phyloP scores from a whole-genome alignment of 2,329 filamentous ascomycete species.

The Malbranchea zuffiana region DNA sequence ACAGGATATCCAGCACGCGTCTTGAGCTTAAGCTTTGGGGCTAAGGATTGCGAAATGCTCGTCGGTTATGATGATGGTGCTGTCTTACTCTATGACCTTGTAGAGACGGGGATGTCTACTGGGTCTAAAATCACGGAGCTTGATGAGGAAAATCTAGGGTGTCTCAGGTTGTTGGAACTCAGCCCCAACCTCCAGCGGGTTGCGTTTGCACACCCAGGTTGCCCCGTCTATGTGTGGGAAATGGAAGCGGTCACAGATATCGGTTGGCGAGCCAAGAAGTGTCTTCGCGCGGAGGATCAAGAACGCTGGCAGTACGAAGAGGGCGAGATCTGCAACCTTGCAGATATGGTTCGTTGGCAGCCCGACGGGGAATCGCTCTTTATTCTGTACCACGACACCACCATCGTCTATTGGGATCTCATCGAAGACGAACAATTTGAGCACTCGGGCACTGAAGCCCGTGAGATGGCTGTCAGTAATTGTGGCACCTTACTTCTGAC shows the following conservation, averaged over 20 bases:
- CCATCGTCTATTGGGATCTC: slow-evolving; percentile 10
- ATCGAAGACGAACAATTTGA: slow-evolving; percentile 5
- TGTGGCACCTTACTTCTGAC: slow-evolving; percentile 21
- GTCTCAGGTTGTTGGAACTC: slow-evolving; percentile 14
- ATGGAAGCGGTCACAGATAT: slow-evolving; percentile 2
- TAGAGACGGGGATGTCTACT: no score
- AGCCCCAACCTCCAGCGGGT: slow-evolving; percentile 14
- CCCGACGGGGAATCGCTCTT: slow-evolving; percentile 5
- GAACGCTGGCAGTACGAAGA: neutral
- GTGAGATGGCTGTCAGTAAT: slow-evolving; percentile 16
- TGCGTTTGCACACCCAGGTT: slow-evolving; percentile 16
- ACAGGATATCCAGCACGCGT: slow-evolving; percentile 9
- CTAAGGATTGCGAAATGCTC: slow-evolving; percentile 12
- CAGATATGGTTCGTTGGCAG: slow-evolving; percentile 9
- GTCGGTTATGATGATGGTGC: slow-evolving; percentile 9
- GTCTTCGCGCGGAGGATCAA: slow-evolving; percentile 6
- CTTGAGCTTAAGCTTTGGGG: slow-evolving; percentile 15
- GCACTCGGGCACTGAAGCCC: slow-evolving; percentile 15
- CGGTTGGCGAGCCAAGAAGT: slow-evolving; percentile 2
- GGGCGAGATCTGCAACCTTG: slow-evolving; percentile 2
- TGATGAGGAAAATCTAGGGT: slow-evolving; percentile 5
- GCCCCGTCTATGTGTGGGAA: slow-evolving; percentile 16
- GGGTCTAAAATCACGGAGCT: slow-evolving; percentile 7
- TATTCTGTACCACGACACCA: slow-evolving; percentile 11
- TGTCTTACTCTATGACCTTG: slow-evolving; percentile 5